These are phyloP conservation scores for Cladosporium sp. DNA, from an alignment of 2,329 filamentous ascomycete species.

Conservation along the genomic window DNA sequence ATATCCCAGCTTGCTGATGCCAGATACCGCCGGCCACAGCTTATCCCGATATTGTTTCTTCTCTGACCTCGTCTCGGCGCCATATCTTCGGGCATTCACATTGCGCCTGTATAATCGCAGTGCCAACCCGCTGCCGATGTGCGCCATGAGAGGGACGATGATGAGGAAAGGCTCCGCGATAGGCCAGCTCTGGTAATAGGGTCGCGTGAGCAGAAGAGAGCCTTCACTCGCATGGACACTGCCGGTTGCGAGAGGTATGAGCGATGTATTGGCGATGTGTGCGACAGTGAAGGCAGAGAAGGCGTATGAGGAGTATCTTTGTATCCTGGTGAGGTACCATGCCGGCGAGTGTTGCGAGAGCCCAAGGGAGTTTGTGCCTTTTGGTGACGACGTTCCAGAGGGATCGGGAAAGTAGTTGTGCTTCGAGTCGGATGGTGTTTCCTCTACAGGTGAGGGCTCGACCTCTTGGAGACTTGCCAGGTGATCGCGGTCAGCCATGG, in stretches of 20 bases:
- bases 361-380: slow-evolving; percentile 40
- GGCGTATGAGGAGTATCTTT: slow-evolving; percentile 85
- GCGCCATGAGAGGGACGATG: slow-evolving; percentile 66
- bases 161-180: slow-evolving; percentile 73
- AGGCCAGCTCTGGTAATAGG: slow-evolving; percentile 82
- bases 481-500: slow-evolving; percentile 28
- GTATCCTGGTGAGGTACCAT: slow-evolving; percentile 73
- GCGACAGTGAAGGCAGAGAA: slow-evolving; percentile 72
- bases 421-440: slow-evolving; percentile 44
- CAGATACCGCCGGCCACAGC: slow-evolving; percentile 67
- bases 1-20: slow-evolving; percentile 71
- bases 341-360: slow-evolving; percentile 68
- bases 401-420: slow-evolving; percentile 41
- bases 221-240: slow-evolving; percentile 73
- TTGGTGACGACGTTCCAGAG: slow-evolving; percentile 13
- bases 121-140: slow-evolving; percentile 72
- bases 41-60: slow-evolving; percentile 34
- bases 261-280: slow-evolving; percentile 75
- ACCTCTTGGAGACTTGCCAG: slow-evolving; percentile 59
- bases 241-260: slow-evolving; percentile 71
- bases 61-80: slow-evolving; percentile 58
- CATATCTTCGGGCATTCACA: slow-evolving; percentile 70
- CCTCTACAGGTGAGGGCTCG: slow-evolving; percentile 76
- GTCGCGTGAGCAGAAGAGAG: slow-evolving; percentile 84
- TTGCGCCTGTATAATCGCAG: slow-evolving; percentile 71